Evolutionary conservation across 225 moss, liverwort and hornwort species (phyloP).

Genomic region (Climacium dendroides): DNA sequence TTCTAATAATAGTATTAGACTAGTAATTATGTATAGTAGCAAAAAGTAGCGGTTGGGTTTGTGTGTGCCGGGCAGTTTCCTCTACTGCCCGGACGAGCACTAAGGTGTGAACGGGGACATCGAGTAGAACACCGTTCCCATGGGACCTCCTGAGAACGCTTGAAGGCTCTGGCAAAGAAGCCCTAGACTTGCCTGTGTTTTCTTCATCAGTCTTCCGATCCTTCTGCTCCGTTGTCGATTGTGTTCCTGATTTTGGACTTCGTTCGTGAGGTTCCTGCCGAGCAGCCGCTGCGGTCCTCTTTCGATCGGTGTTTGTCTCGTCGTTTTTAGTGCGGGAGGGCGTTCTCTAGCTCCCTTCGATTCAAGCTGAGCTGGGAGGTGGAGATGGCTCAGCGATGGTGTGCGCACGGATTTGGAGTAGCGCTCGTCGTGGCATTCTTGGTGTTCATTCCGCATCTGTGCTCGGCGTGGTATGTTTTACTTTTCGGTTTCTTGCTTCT

Average conservation of each 20-base stretch:
- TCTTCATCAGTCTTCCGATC: background rate
- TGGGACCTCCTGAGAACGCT: background rate
- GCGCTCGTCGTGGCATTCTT: background rate
- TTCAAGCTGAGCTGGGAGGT: background rate
- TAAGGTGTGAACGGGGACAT: background rate
- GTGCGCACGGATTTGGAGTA: background rate
- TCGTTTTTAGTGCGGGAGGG: background rate
- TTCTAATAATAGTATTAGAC: too few species aligned
- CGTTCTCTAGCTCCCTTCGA: background rate
- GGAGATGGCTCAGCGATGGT: slow-evolving; percentile 16
- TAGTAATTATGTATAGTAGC: too few species aligned
- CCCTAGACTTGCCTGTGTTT: background rate
- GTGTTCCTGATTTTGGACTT: background rate
- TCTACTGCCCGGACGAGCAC: background rate
- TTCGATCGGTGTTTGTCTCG: background rate
- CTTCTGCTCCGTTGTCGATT: background rate
- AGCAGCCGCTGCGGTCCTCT: background rate
- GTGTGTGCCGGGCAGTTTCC: too few species aligned
- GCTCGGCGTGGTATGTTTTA: slow-evolving; percentile 27
- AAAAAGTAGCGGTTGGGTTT: too few species aligned
- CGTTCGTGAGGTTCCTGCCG: background rate
- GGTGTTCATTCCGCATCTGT: slow-evolving; percentile 6
- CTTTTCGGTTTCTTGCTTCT: background rate
- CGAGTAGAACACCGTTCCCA: background rate
- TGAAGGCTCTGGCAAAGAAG: background rate